Percentiles rank a stretch among this genome's conserved stretches.
Evolutionary conservation across 108 stramenopile genomes (phyloP).

Genomic region (Skeletonema tropicum): DNA sequence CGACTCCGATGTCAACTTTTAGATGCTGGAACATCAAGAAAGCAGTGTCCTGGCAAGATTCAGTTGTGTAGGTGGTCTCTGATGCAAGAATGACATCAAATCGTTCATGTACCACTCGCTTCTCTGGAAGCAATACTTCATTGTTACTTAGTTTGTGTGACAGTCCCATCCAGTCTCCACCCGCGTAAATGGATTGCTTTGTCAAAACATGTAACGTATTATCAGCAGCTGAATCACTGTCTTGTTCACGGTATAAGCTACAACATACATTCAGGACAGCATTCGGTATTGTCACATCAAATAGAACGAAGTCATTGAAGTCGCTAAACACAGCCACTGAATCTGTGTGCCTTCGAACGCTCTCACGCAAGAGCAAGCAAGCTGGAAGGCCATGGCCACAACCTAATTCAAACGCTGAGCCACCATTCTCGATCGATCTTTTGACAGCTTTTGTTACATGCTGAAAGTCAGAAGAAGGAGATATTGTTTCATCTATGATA

Average conservation of each 20-base stretch:
- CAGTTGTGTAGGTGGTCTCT: constrained; percentile 78
- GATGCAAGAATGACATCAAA: constrained; percentile 82
- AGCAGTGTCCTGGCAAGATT: constrained; percentile 72
- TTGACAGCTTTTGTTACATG: constrained; percentile 19
- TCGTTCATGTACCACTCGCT: constrained; percentile 25
- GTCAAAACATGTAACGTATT: constrained; percentile 9
- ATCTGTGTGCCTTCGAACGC: constrained; percentile 9
- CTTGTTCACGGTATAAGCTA: constrained; percentile 7
- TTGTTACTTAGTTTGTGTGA: constrained; percentile 48
- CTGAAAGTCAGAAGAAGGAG: constrained; percentile 4
- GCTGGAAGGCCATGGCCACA: constrained; percentile 82
- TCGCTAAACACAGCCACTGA: constrained; percentile 57
- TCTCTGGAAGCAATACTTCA: not conserved
- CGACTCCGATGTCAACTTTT: constrained; percentile 59
- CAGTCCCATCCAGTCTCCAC: constrained; percentile 75
- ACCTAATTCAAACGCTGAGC: constrained; percentile 68
- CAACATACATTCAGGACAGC: constrained; percentile 47
- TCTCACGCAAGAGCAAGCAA: constrained; percentile 58
- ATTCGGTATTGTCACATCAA: constrained; percentile 67
- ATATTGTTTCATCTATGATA: constrained; percentile 7
- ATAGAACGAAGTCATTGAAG: constrained; percentile 68
- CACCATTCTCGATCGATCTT: constrained; percentile 19
- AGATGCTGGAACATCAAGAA: constrained; percentile 62
- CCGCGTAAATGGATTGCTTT: constrained; percentile 49
- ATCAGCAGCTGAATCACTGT: constrained; percentile 8